Percentiles rank a stretch among this genome's conserved stretches.
These are phyloP conservation scores for Coemansia aciculifera DNA, from an alignment of 192 early-diverging fungal species.

Conservation along the genomic window DNA sequence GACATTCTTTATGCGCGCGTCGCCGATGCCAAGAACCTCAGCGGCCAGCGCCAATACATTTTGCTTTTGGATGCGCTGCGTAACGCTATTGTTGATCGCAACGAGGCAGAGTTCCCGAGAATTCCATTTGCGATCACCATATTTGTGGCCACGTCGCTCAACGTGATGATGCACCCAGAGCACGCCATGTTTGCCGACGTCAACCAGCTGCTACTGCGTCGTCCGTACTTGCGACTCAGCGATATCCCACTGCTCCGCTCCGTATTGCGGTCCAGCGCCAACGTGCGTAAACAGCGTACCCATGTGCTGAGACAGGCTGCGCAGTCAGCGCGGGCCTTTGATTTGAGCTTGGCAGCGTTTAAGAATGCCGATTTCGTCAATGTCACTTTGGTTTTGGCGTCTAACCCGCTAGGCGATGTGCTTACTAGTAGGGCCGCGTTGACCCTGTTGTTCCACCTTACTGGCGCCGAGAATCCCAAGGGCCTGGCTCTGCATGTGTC, in stretches of 20 bases:
- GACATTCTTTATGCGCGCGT: constrained; percentile 30
- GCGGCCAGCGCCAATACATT: constrained; percentile 29
- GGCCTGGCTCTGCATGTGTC: constrained; percentile 32
- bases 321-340: constrained; percentile 39
- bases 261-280: constrained; percentile 13
- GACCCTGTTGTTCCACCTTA: constrained; percentile 38
- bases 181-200: constrained; percentile 37
- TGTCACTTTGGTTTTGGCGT: constrained; percentile 23
- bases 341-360: constrained; percentile 16
- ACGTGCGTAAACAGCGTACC: constrained; percentile 15
- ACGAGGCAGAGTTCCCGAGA: constrained; percentile 18
- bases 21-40: constrained; percentile 7
- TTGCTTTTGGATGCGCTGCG: constrained; percentile 46
- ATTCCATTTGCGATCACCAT: constrained; percentile 33
- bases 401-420: constrained; percentile 46
- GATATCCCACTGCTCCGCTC: constrained; percentile 38
- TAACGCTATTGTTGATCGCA: constrained; percentile 35
- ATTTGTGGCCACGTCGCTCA: constrained; percentile 42
- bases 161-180: constrained; percentile 37
- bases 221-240: constrained; percentile 24
- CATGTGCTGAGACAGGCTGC: constrained; percentile 38
- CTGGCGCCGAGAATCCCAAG: constrained; percentile 21
- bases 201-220: constrained; percentile 33
- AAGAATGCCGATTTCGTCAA: constrained; percentile 23
- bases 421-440: constrained; percentile 31